Conservation (phyloP, 1,284 basidiomycete genomes). For the Fomitopsis palustris region DNA sequence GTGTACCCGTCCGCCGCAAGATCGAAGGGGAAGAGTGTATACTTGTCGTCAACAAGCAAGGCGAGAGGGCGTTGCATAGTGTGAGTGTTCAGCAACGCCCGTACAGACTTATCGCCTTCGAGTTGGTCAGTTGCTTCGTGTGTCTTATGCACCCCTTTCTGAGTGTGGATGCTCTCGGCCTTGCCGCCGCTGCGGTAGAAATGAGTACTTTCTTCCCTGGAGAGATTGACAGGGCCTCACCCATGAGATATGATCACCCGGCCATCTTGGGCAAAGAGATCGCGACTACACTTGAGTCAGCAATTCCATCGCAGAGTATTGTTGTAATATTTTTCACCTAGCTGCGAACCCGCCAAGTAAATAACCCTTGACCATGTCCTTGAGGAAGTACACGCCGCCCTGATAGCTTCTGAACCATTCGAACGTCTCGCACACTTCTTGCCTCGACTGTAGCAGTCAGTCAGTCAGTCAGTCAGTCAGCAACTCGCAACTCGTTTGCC, state of each 20-base stretch:
- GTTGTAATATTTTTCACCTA: constrained; percentile 36
- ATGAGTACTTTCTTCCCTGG: not conserved
- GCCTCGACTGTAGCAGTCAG: constrained; percentile 52
- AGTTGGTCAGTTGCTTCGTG: constrained; percentile 56
- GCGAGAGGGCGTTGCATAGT: constrained; percentile 51
- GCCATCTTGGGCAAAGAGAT: constrained; percentile 58
- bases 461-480: too few relatives aligned
- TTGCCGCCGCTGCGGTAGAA: constrained; percentile 57
- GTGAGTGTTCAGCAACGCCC: constrained; percentile 58
- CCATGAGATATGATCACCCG: constrained; percentile 77
- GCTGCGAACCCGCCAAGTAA: constrained; percentile 67
- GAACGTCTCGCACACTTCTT: constrained; percentile 76
- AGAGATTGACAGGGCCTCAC: constrained; percentile 35
- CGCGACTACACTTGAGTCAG: constrained; percentile 45
- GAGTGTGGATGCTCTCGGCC: constrained; percentile 48
- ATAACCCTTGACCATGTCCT: constrained; percentile 67
- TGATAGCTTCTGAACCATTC: constrained; percentile 76
- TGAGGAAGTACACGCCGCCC: constrained; percentile 65
- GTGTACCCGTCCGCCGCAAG: constrained; percentile 46
- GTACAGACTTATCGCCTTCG: constrained; percentile 64
- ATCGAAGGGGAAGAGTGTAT: constrained; percentile 67
- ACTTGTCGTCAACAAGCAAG: constrained; percentile 69
- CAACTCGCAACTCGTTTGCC: too few relatives aligned
- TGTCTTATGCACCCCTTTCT: constrained; percentile 34
- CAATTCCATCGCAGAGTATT: not conserved